These are phyloP conservation scores for Pelargonium australe DNA, from an alignment of 441 rosid species.

Conservation along the genomic window DNA sequence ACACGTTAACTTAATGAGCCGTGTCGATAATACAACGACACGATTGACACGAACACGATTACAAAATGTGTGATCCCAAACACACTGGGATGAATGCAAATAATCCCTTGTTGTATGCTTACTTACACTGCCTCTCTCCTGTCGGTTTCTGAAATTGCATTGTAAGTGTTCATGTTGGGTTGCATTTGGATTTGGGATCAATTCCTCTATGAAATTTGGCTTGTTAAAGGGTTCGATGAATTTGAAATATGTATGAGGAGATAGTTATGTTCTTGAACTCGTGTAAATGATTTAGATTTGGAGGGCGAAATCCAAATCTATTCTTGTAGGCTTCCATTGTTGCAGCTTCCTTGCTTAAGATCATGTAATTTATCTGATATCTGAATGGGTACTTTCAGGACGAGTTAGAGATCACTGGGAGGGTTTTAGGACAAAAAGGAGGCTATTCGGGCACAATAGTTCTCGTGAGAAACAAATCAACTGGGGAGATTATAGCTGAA, in stretches of 20 bases:
- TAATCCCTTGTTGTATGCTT: background rate
- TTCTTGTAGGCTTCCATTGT: background rate
- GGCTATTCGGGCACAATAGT: constrained; percentile 57
- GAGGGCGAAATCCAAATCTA: background rate
- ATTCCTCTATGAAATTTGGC: background rate
- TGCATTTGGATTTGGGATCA: too few species aligned
- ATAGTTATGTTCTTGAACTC: background rate
- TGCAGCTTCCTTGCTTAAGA: background rate
- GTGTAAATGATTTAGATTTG: background rate
- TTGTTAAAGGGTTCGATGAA: background rate
- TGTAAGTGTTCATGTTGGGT: background rate
- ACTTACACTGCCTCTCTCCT: background rate
- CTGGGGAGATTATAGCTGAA: constrained; percentile 78
- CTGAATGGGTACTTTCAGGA: constrained; percentile 37
- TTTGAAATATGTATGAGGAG: background rate
- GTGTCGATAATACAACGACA: too few species aligned
- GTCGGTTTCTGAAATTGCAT: background rate
- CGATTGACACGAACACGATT: too few species aligned
- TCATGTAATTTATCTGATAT: background rate
- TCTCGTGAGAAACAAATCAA: constrained; percentile 55
- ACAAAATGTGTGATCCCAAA: too few species aligned
- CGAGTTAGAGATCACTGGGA: constrained; percentile 65
- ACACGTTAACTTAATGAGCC: too few species aligned
- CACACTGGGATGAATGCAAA: background rate
- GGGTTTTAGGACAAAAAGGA: constrained; percentile 59